These are phyloP conservation scores for Acacia crassicarpa DNA, from an alignment of 306 rosid species.

Conservation along the genomic window DNA sequence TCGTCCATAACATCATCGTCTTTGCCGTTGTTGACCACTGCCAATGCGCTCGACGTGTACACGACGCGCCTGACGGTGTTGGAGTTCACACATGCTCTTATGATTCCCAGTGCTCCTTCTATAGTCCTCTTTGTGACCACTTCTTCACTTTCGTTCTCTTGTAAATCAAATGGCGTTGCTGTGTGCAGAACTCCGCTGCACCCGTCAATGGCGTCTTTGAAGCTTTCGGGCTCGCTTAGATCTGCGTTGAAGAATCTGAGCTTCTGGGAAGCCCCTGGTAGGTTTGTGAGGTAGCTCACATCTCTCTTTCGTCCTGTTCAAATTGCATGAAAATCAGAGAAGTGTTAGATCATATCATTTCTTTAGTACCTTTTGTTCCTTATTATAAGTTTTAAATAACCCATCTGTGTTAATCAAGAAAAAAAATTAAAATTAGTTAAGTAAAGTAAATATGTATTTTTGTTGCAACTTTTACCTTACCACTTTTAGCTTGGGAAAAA, in stretches of 20 bases:
- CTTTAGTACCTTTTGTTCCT: too few relatives aligned
- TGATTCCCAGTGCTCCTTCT: conserved; percentile 54
- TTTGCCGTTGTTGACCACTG: conserved; percentile 19
- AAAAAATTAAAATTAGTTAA: too few relatives aligned
- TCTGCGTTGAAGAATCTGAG: conserved; percentile 62
- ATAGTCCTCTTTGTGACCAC: conserved; percentile 40
- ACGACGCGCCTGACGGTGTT: conserved; percentile 58
- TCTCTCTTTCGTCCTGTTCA: conserved; percentile 34
- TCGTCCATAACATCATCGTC: conserved; percentile 46
- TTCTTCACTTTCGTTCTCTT: conserved; percentile 41
- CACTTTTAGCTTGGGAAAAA: too few relatives aligned
- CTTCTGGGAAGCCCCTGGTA: conserved; percentile 51
- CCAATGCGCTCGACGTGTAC: conserved; percentile 55
- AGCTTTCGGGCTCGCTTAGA: conserved; percentile 52
- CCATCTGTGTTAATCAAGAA: too few relatives aligned
- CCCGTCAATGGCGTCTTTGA: conserved; percentile 49
- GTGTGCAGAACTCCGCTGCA: conserved; percentile 56
- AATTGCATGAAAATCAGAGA: background rate
- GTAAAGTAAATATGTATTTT: too few relatives aligned
- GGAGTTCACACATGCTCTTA: conserved; percentile 45
- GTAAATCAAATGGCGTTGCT: conserved; percentile 39
- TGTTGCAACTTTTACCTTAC: too few relatives aligned
- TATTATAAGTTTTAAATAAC: too few relatives aligned
- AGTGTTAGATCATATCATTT: background rate
- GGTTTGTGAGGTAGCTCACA: conserved; percentile 48